Evolutionary conservation across 495 filamentous ascomycete species (phyloP).

Genomic region (Oleoguttula mirabilis): DNA sequence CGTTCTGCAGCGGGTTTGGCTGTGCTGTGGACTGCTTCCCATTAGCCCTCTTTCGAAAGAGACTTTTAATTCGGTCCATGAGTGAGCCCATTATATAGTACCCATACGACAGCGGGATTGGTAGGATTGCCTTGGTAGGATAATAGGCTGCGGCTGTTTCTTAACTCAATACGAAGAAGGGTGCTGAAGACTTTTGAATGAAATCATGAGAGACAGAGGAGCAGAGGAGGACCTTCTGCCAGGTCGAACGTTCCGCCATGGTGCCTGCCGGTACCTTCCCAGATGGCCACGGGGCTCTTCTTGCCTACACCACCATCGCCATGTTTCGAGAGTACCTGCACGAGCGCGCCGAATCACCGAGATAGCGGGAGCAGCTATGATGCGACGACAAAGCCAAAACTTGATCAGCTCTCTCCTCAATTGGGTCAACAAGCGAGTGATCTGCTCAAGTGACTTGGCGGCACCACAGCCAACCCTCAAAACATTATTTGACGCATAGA

Average conservation of each 20-base stretch:
- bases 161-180: background rate
- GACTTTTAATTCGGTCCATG: background rate
- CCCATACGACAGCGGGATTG: background rate
- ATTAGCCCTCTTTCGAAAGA: slow-evolving; percentile 1
- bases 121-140: background rate
- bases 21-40: background rate
- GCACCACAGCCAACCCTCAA: too few relatives aligned
- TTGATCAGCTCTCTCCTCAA: too few relatives aligned
- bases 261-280: background rate
- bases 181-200: background rate
- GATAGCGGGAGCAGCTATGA: background rate
- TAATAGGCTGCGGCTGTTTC: background rate
- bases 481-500: too few relatives aligned
- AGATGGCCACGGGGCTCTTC: background rate
- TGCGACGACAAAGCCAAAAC: slow-evolving; percentile 2
- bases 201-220: background rate
- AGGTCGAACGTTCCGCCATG: background rate
- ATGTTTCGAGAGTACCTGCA: background rate
- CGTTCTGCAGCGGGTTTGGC: background rate
- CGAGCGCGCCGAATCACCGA: background rate
- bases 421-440: too few relatives aligned
- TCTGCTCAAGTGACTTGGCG: too few relatives aligned
- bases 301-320: background rate
- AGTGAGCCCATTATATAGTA: slow-evolving; percentile 4
- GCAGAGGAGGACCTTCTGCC: background rate